Percentiles rank a stretch among this genome's conserved stretches.
Conservation (phyloP, 345 rosid genomes). For the Chamaenerion angustifolium region DNA sequence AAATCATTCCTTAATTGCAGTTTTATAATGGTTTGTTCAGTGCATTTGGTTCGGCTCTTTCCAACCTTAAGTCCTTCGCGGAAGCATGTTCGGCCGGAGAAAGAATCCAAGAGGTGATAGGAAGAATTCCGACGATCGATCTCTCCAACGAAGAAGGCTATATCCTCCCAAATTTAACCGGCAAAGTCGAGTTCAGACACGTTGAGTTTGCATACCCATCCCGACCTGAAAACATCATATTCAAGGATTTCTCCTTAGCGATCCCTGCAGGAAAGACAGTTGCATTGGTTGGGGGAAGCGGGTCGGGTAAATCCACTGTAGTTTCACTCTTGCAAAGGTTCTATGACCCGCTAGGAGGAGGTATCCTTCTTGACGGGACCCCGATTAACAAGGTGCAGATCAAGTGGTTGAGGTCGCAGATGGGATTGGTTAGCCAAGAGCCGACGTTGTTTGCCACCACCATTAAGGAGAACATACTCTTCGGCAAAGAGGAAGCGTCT, state of each 20-base stretch:
- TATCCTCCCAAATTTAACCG: constrained; percentile 24
- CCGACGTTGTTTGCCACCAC: constrained; percentile 66
- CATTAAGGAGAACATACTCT: constrained; percentile 59
- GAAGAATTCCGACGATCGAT: constrained; percentile 64
- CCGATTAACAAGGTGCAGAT: constrained; percentile 47
- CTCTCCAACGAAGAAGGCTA: constrained; percentile 38
- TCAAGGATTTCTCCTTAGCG: constrained; percentile 40
- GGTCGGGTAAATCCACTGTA: constrained; percentile 79
- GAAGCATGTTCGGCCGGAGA: constrained; percentile 63
- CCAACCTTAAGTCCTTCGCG: constrained; percentile 51
- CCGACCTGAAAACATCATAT: constrained; percentile 41
- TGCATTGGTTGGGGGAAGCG: constrained; percentile 84
- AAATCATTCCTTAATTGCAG: too few relatives aligned
- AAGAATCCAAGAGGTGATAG: constrained; percentile 45
- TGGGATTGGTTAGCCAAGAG: constrained; percentile 73
- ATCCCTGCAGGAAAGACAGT: constrained; percentile 59
- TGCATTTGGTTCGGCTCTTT: constrained; percentile 51
- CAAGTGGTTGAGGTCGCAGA: constrained; percentile 72
- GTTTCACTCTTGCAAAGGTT: constrained; percentile 78
- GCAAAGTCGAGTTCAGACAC: constrained; percentile 50
- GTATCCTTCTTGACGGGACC: constrained; percentile 51
- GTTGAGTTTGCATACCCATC: constrained; percentile 74
- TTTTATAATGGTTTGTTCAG: too few relatives aligned
- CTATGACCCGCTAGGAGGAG: constrained; percentile 61
- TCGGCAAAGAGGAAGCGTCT: constrained; percentile 55